Evolutionary conservation across 306 rosid genomes (phyloP).

Genomic region (Carpinus fangiana): DNA sequence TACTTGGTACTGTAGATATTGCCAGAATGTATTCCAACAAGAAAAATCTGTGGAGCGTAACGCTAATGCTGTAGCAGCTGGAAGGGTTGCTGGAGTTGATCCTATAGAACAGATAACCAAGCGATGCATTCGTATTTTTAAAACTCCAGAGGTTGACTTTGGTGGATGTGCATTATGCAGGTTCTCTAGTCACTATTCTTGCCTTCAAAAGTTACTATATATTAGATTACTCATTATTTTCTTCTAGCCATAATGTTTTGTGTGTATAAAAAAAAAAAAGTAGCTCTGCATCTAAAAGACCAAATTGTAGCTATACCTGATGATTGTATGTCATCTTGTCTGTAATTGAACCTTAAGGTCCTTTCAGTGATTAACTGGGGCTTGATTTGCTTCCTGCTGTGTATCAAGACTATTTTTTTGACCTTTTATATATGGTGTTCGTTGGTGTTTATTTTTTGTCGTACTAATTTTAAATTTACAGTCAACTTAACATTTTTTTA

Average conservation of each 20-base stretch:
- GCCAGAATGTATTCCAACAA: constrained; percentile 60
- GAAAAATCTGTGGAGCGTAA: constrained; percentile 62
- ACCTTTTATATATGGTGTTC: not conserved
- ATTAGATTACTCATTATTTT: not conserved
- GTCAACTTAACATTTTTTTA: not conserved
- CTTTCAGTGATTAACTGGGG: not conserved
- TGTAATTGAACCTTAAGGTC: not conserved
- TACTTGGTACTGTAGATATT: constrained; percentile 86
- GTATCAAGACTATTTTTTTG: not conserved
- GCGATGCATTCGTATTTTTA: constrained; percentile 85
- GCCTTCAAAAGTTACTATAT: not conserved
- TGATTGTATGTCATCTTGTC: not conserved
- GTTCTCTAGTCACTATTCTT: constrained; percentile 31
- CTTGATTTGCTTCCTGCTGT: not conserved
- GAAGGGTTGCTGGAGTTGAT: constrained; percentile 69
- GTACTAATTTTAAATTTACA: not conserved
- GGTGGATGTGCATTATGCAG: constrained; percentile 82
- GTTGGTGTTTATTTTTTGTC: not conserved
- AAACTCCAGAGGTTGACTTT: constrained; percentile 51
- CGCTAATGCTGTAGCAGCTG: constrained; percentile 76
- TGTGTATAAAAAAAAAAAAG: not conserved
- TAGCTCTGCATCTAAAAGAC: not conserved
- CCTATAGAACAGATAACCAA: constrained; percentile 63
- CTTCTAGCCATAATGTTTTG: not conserved
- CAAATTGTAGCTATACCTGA: not conserved